These are phyloP conservation scores for Petunia hybrid DNA, from an alignment of 305 asterid species.

Conservation along the genomic window DNA sequence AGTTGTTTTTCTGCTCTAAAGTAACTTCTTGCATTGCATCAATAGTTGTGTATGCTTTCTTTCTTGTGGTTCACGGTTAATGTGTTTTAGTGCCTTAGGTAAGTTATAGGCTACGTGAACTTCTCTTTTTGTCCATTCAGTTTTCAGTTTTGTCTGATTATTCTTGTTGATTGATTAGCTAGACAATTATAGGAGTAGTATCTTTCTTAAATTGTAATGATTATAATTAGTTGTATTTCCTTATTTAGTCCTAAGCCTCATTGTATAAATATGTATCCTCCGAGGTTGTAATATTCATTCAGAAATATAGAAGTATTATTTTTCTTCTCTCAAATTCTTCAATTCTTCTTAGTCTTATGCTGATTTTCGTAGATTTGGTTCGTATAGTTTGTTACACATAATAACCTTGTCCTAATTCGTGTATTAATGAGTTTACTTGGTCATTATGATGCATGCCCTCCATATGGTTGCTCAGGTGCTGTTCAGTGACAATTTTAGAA, in stretches of 20 bases:
- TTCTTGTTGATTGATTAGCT: neutral
- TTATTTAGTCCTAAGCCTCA: too few species aligned
- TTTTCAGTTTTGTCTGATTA: neutral
- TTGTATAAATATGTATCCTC: too few species aligned
- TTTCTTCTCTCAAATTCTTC: too few species aligned
- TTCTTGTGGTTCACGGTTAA: neutral
- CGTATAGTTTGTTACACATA: neutral
- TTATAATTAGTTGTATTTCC: too few species aligned
- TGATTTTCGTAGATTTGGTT: neutral
- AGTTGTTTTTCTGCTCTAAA: neutral
- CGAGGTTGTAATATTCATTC: too few species aligned
- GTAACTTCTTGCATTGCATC: neutral
- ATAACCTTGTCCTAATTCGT: neutral
- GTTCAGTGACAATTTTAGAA: slow-evolving; percentile 62
- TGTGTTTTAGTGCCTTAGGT: neutral
- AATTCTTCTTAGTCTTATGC: too few species aligned
- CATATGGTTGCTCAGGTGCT: slow-evolving; percentile 49
- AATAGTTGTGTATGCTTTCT: too few species aligned
- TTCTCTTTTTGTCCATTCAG: neutral
- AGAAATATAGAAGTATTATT: too few species aligned
- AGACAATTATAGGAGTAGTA: too few species aligned
- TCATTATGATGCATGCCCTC: neutral
- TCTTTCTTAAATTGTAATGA: too few species aligned
- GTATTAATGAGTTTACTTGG: neutral
- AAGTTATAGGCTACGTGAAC: neutral